Percentiles rank a stretch among this genome's conserved stretches.
phyloP scores from a whole-genome alignment of 257 asterid genomes.

The Gardenia jasminoides region DNA sequence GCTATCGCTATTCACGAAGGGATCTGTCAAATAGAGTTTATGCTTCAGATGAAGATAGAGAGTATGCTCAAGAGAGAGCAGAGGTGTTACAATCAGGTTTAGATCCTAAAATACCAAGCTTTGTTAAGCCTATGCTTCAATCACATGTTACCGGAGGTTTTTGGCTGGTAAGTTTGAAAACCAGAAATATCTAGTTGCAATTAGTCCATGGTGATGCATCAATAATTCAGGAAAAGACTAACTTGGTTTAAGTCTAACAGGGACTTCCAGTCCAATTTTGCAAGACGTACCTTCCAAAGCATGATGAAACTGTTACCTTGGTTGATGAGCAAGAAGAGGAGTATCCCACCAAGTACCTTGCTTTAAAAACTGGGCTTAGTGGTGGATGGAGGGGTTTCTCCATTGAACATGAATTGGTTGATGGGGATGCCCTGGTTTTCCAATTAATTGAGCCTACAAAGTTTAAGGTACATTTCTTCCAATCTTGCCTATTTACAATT shows the following conservation, averaged over 20 bases:
- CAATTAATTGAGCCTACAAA: constrained; percentile 42
- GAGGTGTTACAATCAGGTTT: constrained; percentile 37
- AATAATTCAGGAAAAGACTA: background rate
- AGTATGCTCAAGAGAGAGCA: constrained; percentile 27
- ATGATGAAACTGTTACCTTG: constrained; percentile 38
- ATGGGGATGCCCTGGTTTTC: constrained; percentile 67
- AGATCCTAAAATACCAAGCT: constrained; percentile 41
- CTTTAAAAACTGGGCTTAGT: constrained; percentile 55
- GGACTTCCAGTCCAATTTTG: constrained; percentile 64
- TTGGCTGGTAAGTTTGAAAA: constrained; percentile 50
- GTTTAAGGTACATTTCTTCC: constrained; percentile 44
- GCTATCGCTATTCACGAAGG: constrained; percentile 38
- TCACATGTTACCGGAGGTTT: constrained; percentile 61
- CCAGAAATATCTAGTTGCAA: background rate
- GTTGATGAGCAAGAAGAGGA: constrained; percentile 51
- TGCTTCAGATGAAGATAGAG: constrained; percentile 57
- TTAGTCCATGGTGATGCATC: no score
- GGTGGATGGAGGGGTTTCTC: constrained; percentile 90
- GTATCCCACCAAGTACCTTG: constrained; percentile 47
- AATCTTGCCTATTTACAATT: background rate
- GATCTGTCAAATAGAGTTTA: constrained; percentile 64
- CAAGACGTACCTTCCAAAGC: constrained; percentile 49
- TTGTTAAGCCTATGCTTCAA: constrained; percentile 55
- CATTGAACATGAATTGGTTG: constrained; percentile 52
- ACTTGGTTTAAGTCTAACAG: constrained; percentile 18